Evolutionary conservation across 495 filamentous ascomycete species (phyloP), one percentile per base, ranked within the genome.

Genomic region (Pyrenula aspistea): DNA sequence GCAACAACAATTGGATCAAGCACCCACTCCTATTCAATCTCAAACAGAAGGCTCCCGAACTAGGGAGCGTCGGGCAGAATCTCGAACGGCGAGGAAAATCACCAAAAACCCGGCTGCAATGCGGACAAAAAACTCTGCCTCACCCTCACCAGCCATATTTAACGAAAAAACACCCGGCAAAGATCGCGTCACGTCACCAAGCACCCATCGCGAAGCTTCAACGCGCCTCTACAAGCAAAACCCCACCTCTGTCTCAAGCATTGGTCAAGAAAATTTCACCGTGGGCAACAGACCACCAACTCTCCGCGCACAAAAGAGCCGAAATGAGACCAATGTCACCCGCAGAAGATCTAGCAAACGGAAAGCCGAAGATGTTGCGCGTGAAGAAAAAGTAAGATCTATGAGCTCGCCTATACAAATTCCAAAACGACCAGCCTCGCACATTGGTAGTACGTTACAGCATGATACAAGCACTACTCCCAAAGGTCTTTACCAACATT

Each of bases 321-420:
- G 73, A 65, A 67, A 75, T 71, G 74, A 75, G 53, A 69, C 73
- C 1, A 70, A 70, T 21, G 72, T 86, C 22, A 68, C 82, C 42
- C 79, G 83, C 25, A 82, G 85, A 52, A 87, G 81, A 61, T 83
- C 88, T 15, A 93, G 85, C 74, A 95, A 91, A 70, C 79, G 85
- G 56, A 84, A 85, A 55, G 81, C 83, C 31, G 71, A 85, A 42
- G 86, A 94, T 56, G 80, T 82, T 64, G 75, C 81, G 55, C 78
- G 91, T 19, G 90, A 94, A 66, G 87, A 86, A 55, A 89, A 96
- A 70, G 89, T 96, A 61, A 83, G 83, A 57, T 78, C 87, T n/a
- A 86, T 96, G 83, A 86, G 74, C 56, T 78, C 84, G 49, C 82
- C 82, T 24, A 79, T 89, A 49, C 76, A 81, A 15, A 76, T 83